phyloP scores from a whole-genome alignment of 1,284 basidiomycete species.

The Bjerkandera adusta region DNA sequence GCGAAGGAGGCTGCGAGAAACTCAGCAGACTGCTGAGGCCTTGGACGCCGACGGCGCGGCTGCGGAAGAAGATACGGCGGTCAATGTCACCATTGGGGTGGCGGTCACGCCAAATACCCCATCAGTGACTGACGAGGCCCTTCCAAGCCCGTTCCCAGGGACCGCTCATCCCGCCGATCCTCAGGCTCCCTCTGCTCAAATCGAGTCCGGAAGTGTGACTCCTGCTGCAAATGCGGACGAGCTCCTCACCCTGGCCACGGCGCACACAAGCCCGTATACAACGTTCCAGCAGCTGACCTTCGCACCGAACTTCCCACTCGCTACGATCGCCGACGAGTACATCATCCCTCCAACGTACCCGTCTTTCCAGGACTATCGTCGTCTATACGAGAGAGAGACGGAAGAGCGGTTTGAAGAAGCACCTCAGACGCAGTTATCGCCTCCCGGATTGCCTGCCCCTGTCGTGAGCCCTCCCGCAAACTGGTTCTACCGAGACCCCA shows the following conservation, averaged over 20 bases:
- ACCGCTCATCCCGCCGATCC: conserved; percentile 18
- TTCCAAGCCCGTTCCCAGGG: conserved; percentile 18
- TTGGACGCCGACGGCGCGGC: conserved; percentile 44
- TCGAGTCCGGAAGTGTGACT: conserved; percentile 23
- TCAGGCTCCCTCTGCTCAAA: conserved; percentile 18
- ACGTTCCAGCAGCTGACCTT: conserved; percentile 86
- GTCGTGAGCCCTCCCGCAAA: conserved; percentile 59
- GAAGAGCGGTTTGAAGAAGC: conserved; percentile 45
- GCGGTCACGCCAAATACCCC: conserved; percentile 38
- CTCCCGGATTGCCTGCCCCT: conserved; percentile 74
- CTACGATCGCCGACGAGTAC: conserved; percentile 84
- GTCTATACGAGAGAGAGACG: conserved; percentile 54
- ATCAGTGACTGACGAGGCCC: conserved; percentile 7
- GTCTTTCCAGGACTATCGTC: conserved; percentile 69
- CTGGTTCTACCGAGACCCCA: conserved; percentile 82
- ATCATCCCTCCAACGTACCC: conserved; percentile 85
- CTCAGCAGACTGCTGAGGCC: conserved; percentile 47
- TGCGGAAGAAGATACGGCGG: conserved; percentile 56
- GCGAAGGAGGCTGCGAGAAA: conserved; percentile 68
- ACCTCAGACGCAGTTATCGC: conserved; percentile 66
- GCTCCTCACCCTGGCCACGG: conserved; percentile 60
- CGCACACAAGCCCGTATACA: conserved; percentile 77
- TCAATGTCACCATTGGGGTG: conserved; percentile 64
- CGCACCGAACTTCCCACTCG: conserved; percentile 79
- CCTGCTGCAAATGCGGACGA: conserved; percentile 47